Evolutionary conservation across 2,329 filamentous ascomycete genomes (phyloP), one percentile per base, ranked within the genome.

Genomic region (Thelonectria discophora): DNA sequence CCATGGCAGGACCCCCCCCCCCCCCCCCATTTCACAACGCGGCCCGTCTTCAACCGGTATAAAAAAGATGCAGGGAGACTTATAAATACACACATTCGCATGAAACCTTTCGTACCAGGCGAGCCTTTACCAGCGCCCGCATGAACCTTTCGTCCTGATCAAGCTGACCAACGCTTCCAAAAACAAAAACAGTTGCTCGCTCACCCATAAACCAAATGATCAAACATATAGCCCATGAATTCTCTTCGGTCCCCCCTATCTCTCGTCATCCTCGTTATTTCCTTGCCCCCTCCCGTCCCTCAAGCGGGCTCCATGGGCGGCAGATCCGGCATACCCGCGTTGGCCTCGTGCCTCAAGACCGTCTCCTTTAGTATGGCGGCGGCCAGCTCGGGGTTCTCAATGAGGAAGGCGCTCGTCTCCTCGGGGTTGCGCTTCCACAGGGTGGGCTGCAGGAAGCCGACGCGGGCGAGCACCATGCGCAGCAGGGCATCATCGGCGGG

Each of bases 311-410:
- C 80, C 81, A 83, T 84, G 9, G 80, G 77, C 6, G 81, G 81
- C 51, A 84, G 67, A 54, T 72, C 63, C n/a, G 75, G 67, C 7
- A 72, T 71, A 18, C 65, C 65, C 13, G 69, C 63, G 21, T 80
- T 78, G 34, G 78, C 75, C 65, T 82, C 80, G 42, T 81, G 74
- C 54, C 81, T 73, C 32, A 74, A 72, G 3, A 78, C 76, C 67
- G 80, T 83, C 73, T 84, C 82, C 58, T 76, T 75, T 48, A 84
- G 75, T 55, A 84, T 77, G n/a, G 79, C 68, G n/a, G 78, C 73
- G 30, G 79, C 77, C 18, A 84, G 72, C 60, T 82, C 80, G 1
- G 82, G 80, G 61, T 83, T 79, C 2, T 73, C 75, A 2, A 79
- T 65, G 58, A 82, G 71, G 62, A 83, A 84, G 13, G 72, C 72